Conservation (phyloP, 139 green algal genomes). For the Micromonas commoda region DNA sequence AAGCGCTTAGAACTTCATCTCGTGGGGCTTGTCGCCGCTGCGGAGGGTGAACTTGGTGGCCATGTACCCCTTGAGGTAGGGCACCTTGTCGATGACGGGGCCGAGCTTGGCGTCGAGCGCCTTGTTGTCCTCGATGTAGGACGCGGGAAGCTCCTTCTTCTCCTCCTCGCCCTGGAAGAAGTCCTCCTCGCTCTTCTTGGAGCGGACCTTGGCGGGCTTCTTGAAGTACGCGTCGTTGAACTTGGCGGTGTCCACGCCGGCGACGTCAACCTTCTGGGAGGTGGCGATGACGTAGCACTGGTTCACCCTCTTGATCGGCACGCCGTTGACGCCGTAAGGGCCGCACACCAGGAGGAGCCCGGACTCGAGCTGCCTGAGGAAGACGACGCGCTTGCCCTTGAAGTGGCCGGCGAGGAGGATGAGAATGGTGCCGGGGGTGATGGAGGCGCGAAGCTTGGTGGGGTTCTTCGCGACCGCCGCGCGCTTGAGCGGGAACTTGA, state of each 20-base stretch:
- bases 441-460: conserved; percentile 82
- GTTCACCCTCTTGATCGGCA: conserved; percentile 90
- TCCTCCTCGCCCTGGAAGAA: conserved; percentile 66
- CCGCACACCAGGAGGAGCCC: conserved; percentile 88
- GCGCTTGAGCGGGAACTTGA: conserved; percentile 64
- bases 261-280: conserved; percentile 77
- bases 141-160: conserved; percentile 72
- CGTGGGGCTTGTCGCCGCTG: conserved; percentile 84
- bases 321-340: conserved; percentile 95
- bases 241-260: conserved; percentile 57
- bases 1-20: conserved; percentile 99
- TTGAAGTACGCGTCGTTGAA: conserved; percentile 91
- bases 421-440: conserved; percentile 93
- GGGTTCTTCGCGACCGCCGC: conserved; percentile 26
- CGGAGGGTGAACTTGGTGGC: conserved; percentile 79
- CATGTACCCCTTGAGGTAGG: conserved; percentile 89
- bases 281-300: conserved; percentile 97
- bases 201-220: conserved; percentile 61
- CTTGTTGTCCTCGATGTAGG: conserved; percentile 90
- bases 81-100: conserved; percentile 42
- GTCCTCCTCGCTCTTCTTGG: conserved; percentile 63
- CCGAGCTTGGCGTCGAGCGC: conserved; percentile 66
- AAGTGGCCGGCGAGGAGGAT: conserved; percentile 94
- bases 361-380: conserved; percentile 86
- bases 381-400: conserved; percentile 98